These are phyloP conservation scores for Globisporangium rhizosaccharum DNA, from an alignment of 352 stramenopile species.

Conservation along the genomic window DNA sequence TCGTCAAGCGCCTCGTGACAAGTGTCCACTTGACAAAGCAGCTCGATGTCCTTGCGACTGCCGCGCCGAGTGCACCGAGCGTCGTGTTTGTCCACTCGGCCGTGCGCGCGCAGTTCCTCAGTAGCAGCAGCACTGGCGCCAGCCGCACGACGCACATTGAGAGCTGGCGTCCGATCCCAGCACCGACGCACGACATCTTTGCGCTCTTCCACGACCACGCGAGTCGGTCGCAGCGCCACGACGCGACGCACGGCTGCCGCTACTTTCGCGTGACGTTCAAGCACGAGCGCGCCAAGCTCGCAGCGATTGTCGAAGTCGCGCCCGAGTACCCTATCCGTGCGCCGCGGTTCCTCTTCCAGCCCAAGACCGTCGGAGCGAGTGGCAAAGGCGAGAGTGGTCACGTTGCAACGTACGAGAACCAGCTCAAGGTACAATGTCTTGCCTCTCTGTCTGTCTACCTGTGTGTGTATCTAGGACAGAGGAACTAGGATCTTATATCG, in stretches of 20 bases:
- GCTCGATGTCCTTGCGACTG: conserved; percentile 28
- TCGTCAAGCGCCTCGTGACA: conserved; percentile 48
- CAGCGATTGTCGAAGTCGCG: conserved; percentile 50
- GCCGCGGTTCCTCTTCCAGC: conserved; percentile 59
- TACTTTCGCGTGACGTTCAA: conserved; percentile 53
- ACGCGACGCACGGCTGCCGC: conserved; percentile 28
- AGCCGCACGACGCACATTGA: conserved; percentile 35
- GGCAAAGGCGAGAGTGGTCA: conserved; percentile 25
- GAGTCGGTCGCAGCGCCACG: conserved; percentile 17
- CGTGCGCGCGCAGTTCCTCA: conserved; percentile 32
- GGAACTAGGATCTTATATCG: too few relatives aligned
- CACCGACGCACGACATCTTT: conserved; percentile 32
- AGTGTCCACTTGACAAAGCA: conserved; percentile 42
- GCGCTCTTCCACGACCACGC: conserved; percentile 31
- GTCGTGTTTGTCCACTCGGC: conserved; percentile 33
- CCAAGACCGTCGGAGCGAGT: conserved; percentile 19
- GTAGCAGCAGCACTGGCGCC: conserved; percentile 12
- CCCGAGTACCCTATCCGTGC: conserved; percentile 62
- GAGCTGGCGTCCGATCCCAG: conserved; percentile 43
- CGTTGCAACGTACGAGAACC: conserved; percentile 39
- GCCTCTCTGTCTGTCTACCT: not conserved
- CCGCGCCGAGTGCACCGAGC: conserved; percentile 3
- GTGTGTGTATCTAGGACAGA: too few relatives aligned
- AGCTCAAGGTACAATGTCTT: conserved; percentile 43
- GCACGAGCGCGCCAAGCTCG: conserved; percentile 34